These are phyloP conservation scores for Colletotrichum zoysiae DNA, from an alignment of 2,329 filamentous ascomycete genomes.

Conservation along the genomic window DNA sequence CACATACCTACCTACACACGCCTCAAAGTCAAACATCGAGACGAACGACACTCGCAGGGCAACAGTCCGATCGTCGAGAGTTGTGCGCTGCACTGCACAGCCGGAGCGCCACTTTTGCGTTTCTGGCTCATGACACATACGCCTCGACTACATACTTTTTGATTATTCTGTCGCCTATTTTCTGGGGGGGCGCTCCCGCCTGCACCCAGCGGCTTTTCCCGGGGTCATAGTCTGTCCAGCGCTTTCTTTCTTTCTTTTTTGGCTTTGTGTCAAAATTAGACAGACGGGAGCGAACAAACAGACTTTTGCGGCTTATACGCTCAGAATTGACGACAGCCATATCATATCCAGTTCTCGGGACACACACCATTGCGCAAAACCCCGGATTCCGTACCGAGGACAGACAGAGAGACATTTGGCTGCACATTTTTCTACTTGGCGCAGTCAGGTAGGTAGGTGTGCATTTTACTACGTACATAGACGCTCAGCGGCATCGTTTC, in stretches of 20 bases:
- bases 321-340: background rate
- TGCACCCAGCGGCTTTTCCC: background rate
- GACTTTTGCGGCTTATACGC: constrained; percentile 5
- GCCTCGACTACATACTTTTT: constrained; percentile 17
- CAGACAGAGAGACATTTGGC: background rate
- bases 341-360: background rate
- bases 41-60: background rate
- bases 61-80: background rate
- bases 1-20: background rate
- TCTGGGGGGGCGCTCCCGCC: background rate
- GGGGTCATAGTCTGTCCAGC: background rate
- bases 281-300: constrained; percentile 2
- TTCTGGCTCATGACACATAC: constrained; percentile 25
- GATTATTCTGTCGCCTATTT: too few relatives aligned
- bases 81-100: constrained; percentile 16
- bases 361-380: background rate
- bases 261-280: background rate
- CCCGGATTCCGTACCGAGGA: background rate
- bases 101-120: background rate
- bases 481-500: background rate
- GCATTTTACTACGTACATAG: constrained; percentile 1
- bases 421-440: background rate
- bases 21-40: background rate
- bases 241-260: background rate
- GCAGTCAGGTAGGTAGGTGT: background rate